Evolutionary conservation across 768 basidiomycete genomes (phyloP).

Genomic region (Hypholoma sublateritium): DNA sequence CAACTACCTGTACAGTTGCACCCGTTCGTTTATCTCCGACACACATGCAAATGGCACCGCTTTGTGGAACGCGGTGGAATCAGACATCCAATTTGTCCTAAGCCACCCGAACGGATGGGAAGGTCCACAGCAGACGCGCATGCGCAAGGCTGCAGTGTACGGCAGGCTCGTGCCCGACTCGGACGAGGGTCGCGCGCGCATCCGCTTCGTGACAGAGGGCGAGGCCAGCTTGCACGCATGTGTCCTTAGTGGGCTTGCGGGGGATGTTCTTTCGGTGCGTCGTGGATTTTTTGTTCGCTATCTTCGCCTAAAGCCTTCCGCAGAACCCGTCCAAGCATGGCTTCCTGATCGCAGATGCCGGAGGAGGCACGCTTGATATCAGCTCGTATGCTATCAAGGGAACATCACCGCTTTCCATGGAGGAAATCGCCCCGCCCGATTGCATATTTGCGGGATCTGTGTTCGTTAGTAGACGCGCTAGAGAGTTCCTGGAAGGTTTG

Average conservation of each 20-base stretch:
- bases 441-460: constrained; percentile 84
- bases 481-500: constrained; percentile 70
- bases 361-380: constrained; percentile 80
- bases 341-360: constrained; percentile 79
- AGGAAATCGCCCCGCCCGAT: constrained; percentile 82
- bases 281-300: neutral
- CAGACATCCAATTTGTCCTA: constrained; percentile 70
- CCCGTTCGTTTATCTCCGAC: constrained; percentile 72
- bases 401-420: constrained; percentile 70
- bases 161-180: constrained; percentile 76
- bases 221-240: constrained; percentile 84
- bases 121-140: constrained; percentile 72
- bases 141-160: constrained; percentile 71
- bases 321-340: constrained; percentile 76
- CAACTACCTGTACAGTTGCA: constrained; percentile 71
- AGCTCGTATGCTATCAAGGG: constrained; percentile 76
- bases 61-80: constrained; percentile 71
- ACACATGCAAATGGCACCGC: constrained; percentile 77
- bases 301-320: neutral
- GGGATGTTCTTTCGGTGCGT: constrained; percentile 68
- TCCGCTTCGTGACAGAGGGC: constrained; percentile 81
- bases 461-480: constrained; percentile 74
- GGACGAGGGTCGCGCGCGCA: constrained; percentile 68
- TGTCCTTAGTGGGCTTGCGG: constrained; percentile 73
- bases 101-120: constrained; percentile 87